phyloP scores from a whole-genome alignment of 306 rosid species.

The Cicer arietinum region DNA sequence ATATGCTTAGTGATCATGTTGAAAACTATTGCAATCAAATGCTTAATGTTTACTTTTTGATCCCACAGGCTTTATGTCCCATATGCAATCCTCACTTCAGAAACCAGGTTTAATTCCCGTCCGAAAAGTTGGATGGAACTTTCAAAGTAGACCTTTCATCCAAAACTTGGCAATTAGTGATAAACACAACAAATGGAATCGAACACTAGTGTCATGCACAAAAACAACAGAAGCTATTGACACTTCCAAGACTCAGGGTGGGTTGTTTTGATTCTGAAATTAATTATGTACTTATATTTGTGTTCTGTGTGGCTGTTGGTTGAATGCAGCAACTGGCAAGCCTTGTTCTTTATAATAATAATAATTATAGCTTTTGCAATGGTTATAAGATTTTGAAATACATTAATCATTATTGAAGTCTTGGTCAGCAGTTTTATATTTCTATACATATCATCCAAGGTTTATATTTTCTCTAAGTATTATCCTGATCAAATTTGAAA shows the following conservation, averaged over 20 bases:
- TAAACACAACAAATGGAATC: slow-evolving; percentile 57
- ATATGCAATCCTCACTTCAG: slow-evolving; percentile 57
- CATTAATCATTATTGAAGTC: slow-evolving; percentile 12
- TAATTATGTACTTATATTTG: not conserved
- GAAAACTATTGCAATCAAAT: slow-evolving; percentile 11
- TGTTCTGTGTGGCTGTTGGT: slow-evolving; percentile 3
- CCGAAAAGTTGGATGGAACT: slow-evolving; percentile 47
- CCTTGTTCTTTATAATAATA: not conserved
- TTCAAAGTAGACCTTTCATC: slow-evolving; percentile 42
- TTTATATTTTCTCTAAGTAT: slow-evolving; percentile 3
- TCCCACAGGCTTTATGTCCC: slow-evolving; percentile 50
- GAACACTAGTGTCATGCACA: slow-evolving; percentile 53
- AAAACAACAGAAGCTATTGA: slow-evolving; percentile 63
- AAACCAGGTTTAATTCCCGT: slow-evolving; percentile 55
- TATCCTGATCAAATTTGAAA: slow-evolving; percentile 20
- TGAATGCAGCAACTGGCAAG: slow-evolving; percentile 1
- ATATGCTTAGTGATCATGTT: not conserved
- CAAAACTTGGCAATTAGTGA: slow-evolving; percentile 51
- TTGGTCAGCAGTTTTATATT: not conserved
- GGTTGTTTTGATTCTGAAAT: slow-evolving; percentile 37
- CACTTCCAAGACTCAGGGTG: slow-evolving; percentile 60
- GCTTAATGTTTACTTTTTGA: slow-evolving; percentile 33
- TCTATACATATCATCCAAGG: not conserved
- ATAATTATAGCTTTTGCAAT: not conserved
- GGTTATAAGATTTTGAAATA: not conserved